Evolutionary conservation across 176 grass and related monocot genomes (phyloP).

Genomic region (Bolboschoenus planiculmis): DNA sequence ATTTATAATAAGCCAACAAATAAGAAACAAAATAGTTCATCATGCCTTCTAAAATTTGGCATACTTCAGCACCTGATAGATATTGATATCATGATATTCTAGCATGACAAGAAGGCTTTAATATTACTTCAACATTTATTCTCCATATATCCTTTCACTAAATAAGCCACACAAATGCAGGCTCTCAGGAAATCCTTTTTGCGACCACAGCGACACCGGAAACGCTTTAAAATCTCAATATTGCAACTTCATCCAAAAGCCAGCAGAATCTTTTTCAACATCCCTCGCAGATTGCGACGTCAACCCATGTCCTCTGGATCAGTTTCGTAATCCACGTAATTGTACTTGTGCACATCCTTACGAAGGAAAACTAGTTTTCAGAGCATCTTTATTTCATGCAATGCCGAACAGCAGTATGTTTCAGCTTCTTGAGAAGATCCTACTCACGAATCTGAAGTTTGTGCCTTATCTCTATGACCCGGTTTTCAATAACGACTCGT

Average conservation of each 20-base stretch:
- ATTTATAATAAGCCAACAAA: too few relatives aligned
- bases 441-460: background rate
- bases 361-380: background rate
- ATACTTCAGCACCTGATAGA: background rate
- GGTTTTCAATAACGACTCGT: background rate
- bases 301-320: background rate
- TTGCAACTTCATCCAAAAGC: background rate
- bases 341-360: background rate
- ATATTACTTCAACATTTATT: background rate
- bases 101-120: background rate
- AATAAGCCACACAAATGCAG: background rate
- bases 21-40: too few relatives aligned
- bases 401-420: background rate
- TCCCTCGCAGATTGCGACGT: background rate
- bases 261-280: background rate
- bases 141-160: background rate
- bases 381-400: background rate
- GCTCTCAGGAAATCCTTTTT: background rate
- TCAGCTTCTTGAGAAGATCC: background rate
- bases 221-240: background rate
- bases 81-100: background rate
- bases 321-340: background rate
- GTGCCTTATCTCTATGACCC: background rate
- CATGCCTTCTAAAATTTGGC: too few relatives aligned
- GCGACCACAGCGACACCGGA: background rate